A percentile compares a stretch with the other conserved stretches of the same genome.
Conservation (phyloP, 176 grass and related monocot species). For the Pontederia paniculata region DNA sequence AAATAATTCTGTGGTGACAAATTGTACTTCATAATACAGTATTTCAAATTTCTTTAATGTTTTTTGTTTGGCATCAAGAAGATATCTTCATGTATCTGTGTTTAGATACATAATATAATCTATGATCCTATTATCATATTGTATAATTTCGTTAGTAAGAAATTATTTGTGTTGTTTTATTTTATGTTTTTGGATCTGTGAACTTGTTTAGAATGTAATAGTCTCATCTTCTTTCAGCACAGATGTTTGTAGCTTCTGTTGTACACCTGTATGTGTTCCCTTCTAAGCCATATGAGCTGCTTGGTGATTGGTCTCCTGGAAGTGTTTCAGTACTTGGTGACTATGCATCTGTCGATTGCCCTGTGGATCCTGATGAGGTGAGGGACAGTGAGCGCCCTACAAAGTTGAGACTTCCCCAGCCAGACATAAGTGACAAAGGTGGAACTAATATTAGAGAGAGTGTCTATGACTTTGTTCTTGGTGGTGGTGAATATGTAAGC, state of each 20-base stretch:
- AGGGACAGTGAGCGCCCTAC: constrained; percentile 67
- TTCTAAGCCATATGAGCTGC: constrained; percentile 68
- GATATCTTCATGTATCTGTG: too few relatives aligned
- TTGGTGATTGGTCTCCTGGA: constrained; percentile 38
- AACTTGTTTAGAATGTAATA: not conserved
- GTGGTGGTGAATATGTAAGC: constrained; percentile 93
- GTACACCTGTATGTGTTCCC: constrained; percentile 96
- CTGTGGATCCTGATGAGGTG: constrained; percentile 77
- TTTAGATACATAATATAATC: too few relatives aligned
- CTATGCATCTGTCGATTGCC: constrained; percentile 66
- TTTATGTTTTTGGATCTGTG: too few relatives aligned
- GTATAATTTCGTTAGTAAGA: too few relatives aligned
- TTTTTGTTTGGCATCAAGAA: too few relatives aligned
- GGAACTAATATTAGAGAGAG: constrained; percentile 75
- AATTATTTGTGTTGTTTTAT: too few relatives aligned
- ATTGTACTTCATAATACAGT: too few relatives aligned
- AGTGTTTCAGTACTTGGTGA: constrained; percentile 83
- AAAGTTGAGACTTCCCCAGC: constrained; percentile 81
- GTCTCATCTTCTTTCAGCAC: constrained; percentile 45
- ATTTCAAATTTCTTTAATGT: too few relatives aligned
- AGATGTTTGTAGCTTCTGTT: constrained; percentile 89
- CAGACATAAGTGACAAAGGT: constrained; percentile 51
- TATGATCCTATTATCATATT: too few relatives aligned
- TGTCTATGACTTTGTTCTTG: constrained; percentile 64
- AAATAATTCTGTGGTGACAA: too few relatives aligned